These are phyloP conservation scores for Pyrenula massariospora DNA, from an alignment of 495 filamentous ascomycete species.

Conservation along the genomic window DNA sequence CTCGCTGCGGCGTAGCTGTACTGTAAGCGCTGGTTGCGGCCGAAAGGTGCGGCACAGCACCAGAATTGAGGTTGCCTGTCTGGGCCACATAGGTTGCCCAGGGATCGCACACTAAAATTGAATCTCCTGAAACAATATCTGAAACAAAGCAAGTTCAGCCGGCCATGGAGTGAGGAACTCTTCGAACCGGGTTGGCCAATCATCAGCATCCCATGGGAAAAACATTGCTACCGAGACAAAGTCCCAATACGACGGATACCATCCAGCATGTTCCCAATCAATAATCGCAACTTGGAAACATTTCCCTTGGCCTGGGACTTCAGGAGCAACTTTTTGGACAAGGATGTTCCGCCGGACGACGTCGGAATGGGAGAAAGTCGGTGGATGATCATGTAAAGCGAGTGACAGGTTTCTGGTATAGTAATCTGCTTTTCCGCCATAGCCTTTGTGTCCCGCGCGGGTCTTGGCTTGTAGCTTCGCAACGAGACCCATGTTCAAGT, in stretches of 20 bases:
- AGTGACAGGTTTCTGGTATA: neutral
- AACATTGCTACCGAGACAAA: neutral
- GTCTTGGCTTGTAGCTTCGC: neutral
- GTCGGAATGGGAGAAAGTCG: neutral
- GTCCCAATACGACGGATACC: neutral
- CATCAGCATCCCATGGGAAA: neutral
- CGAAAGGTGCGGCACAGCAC: neutral
- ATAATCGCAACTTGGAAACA: neutral
- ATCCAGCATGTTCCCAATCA: neutral
- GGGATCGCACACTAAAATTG: neutral
- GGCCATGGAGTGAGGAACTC: neutral
- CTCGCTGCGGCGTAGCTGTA: neutral
- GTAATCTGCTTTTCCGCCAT: neutral
- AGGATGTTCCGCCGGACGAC: neutral
- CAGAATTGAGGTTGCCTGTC: neutral
- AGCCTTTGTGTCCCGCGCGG: neutral
- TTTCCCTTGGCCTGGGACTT: neutral
- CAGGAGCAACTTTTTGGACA: neutral
- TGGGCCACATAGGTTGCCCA: neutral
- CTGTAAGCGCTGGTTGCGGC: neutral
- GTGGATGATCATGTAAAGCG: neutral
- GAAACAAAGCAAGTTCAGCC: neutral
- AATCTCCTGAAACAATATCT: neutral
- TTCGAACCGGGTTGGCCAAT: neutral
- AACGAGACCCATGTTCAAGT: neutral